Evolutionary conservation across 2,329 filamentous ascomycete species (phyloP).

Genomic region (Aspergillus hortae): DNA sequence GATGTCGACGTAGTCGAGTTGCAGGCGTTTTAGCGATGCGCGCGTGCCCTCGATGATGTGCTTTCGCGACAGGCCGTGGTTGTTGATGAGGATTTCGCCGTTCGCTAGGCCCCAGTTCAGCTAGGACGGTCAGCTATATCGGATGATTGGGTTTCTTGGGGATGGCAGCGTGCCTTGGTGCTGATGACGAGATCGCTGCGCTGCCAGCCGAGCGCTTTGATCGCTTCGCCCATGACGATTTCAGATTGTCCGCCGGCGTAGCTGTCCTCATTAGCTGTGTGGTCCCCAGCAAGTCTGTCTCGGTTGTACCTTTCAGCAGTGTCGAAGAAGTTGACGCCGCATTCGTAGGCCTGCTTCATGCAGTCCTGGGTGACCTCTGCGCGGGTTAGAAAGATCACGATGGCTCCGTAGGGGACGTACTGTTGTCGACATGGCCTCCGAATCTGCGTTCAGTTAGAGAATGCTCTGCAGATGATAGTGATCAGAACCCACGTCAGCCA

Average conservation of each 20-base stretch:
- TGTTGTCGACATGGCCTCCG: slow-evolving; percentile 67
- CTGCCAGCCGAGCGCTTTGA: slow-evolving; percentile 57
- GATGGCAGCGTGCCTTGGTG: slow-evolving; percentile 25
- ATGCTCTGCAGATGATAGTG: not conserved
- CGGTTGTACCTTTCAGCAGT: slow-evolving; percentile 46
- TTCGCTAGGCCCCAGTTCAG: slow-evolving; percentile 3
- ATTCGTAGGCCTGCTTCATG: slow-evolving; percentile 54
- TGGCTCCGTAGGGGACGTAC: slow-evolving; percentile 32
- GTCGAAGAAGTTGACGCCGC: slow-evolving; percentile 58
- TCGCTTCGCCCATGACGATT: slow-evolving; percentile 52
- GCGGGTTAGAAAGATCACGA: not conserved
- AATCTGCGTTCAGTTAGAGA: slow-evolving; percentile 28
- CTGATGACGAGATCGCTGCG: slow-evolving; percentile 48
- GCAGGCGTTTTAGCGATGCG: slow-evolving; percentile 57
- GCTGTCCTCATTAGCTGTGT: slow-evolving; percentile 10
- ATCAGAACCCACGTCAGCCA: slow-evolving; percentile 30
- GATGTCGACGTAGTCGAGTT: slow-evolving; percentile 66
- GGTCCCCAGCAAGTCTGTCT: not conserved
- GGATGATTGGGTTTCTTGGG: not conserved
- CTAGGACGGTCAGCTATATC: not conserved
- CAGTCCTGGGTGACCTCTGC: slow-evolving; percentile 29
- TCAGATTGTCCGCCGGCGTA: slow-evolving; percentile 54
- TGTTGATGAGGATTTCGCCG: slow-evolving; percentile 2
- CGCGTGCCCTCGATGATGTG: slow-evolving; percentile 66
- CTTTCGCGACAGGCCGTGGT: slow-evolving; percentile 9